phyloP scores from a whole-genome alignment of 1,284 basidiomycete species.

The Porogramme epimiltina region DNA sequence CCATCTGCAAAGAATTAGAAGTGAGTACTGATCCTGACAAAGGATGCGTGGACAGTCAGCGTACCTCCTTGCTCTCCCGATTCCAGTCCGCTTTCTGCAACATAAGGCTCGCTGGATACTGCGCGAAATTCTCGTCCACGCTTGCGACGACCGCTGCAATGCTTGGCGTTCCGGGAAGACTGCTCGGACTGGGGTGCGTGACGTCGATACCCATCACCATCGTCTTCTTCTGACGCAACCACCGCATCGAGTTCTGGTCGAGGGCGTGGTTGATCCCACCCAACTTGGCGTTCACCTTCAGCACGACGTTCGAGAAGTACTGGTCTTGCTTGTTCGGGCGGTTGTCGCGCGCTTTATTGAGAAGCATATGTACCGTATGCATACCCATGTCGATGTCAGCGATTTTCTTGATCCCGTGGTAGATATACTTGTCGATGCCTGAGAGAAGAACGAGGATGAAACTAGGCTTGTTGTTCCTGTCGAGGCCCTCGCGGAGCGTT shows the following conservation, averaged over 20 bases:
- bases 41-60: slow-evolving; percentile 42
- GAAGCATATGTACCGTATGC: slow-evolving; percentile 65
- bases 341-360: slow-evolving; percentile 62
- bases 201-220: slow-evolving; percentile 85
- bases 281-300: slow-evolving; percentile 72
- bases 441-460: slow-evolving; percentile 69
- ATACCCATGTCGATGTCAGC: slow-evolving; percentile 69
- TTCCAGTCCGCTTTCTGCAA: slow-evolving; percentile 55
- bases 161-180: slow-evolving; percentile 65
- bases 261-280: slow-evolving; percentile 76
- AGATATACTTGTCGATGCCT: slow-evolving; percentile 65
- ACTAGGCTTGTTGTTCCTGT: slow-evolving; percentile 40
- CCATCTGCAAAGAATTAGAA: slow-evolving; percentile 54
- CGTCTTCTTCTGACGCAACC: slow-evolving; percentile 67
- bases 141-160: slow-evolving; percentile 80
- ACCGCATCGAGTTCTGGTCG: slow-evolving; percentile 53
- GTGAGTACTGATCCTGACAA: slow-evolving; percentile 48
- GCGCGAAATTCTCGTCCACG: slow-evolving; percentile 62
- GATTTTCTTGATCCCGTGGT: slow-evolving; percentile 75
- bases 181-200: slow-evolving; percentile 65
- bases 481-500: slow-evolving; percentile 37
- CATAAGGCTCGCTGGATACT: slow-evolving; percentile 70
- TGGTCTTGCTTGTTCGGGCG: slow-evolving; percentile 62
- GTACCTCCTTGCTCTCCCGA: slow-evolving; percentile 55
- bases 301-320: slow-evolving; percentile 74